Evolutionary conservation across 163 green algal species (phyloP), one percentile per base, ranked within the genome.

Genomic region (Picocystis sp.): DNA sequence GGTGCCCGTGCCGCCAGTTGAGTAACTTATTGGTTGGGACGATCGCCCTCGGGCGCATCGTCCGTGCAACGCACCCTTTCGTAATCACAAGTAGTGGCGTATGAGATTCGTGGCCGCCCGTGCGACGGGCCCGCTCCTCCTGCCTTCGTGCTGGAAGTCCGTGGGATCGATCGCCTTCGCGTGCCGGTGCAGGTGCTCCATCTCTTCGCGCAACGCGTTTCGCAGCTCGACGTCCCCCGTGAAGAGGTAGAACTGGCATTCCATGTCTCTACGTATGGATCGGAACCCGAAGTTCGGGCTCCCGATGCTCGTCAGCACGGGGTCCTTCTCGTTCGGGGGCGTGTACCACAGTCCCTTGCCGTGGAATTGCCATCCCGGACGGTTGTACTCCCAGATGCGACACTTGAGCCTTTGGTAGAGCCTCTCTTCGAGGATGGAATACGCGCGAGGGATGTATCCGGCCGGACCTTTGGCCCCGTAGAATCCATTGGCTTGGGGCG

Each of bases 201-300:
- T 38, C 29, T 38, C 29, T 11, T 38, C 29, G 29, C 8, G 29
- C 29, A 38, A 38, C 8, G 8, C 8, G 29, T 38, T 38, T 3
- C 29, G 29, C 3, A 38, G 29, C 5, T 38, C 8, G 5, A 38
- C 29, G 8, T 38, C 8, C 8, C 29, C 8, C 5, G 29, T 38
- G 29, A 61, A 17, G 14, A 61, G 22, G 10, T 19, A 53, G n/a
- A 61, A 3, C 54, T 61, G 54, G 21, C 23, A 42, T 6, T 61
- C 54, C 15, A 61, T 34, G 54, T 61, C 54, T 47, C 44, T 61
- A 9, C 61, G 47, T 63, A 33, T 23, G n/a, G 54, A 61, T 13
- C 54, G 54, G 54, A 42, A 62, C 43, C 54, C 54, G 11, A 57
- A 61, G 6, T 61, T 61, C 6, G 54, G 52, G 54, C 49, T 64